Evolutionary conservation across 805 yeast genomes (phyloP).

Genomic region (Candida piceae): DNA sequence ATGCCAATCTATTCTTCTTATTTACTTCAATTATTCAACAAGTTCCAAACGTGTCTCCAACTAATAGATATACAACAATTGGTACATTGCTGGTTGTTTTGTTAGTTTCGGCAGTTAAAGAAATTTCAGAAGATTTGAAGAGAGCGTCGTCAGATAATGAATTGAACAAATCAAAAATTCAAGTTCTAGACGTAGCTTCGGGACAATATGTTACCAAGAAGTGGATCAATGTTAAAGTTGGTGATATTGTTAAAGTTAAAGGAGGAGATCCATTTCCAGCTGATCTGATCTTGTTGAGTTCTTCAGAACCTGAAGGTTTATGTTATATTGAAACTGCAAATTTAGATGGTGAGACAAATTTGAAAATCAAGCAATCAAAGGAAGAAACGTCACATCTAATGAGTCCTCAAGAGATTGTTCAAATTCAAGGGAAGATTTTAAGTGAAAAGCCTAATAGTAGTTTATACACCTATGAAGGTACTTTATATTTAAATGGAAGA

Average conservation of each 20-base stretch:
- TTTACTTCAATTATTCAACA: constrained; percentile 94
- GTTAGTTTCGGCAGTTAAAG: constrained; percentile 88
- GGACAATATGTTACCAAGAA: constrained; percentile 62
- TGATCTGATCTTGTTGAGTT: constrained; percentile 74
- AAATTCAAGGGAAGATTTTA: constrained; percentile 53
- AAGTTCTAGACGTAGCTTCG: constrained; percentile 50
- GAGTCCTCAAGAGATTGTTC: constrained; percentile 54
- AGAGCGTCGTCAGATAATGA: constrained; percentile 87
- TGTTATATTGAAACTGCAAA: constrained; percentile 98
- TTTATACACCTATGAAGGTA: constrained; percentile 92
- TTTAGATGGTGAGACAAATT: constrained; percentile 94
- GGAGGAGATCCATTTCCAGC: constrained; percentile 95
- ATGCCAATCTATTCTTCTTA: constrained; percentile 89
- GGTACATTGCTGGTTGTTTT: constrained; percentile 85
- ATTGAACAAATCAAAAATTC: constrained; percentile 65
- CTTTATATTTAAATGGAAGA: constrained; percentile 52
- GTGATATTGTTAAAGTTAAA: constrained; percentile 80
- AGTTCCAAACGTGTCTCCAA: constrained; percentile 94
- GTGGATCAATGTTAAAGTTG: constrained; percentile 89
- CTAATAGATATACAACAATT: constrained; percentile 91
- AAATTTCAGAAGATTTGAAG: constrained; percentile 83
- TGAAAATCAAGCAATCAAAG: constrained; percentile 87
- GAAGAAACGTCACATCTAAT: constrained; percentile 71
- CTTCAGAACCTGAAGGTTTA: constrained; percentile 97
- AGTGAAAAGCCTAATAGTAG: constrained; percentile 95